These are phyloP conservation scores for Collybiopsis luxurians DNA, from an alignment of 768 basidiomycete species.

Conservation along the genomic window DNA sequence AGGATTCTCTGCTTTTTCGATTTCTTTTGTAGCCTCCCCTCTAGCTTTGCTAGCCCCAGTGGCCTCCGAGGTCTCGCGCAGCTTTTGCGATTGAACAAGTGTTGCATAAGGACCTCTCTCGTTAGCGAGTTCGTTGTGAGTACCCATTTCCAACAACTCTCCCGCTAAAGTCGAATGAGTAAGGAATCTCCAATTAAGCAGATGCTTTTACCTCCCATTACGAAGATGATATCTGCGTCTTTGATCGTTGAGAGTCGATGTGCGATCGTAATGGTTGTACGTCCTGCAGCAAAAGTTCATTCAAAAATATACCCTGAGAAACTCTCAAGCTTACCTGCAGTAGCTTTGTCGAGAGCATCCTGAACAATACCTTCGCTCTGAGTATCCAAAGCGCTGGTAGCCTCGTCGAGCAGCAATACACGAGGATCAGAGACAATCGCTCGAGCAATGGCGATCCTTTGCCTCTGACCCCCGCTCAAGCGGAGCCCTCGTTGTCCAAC, in stretches of 20 bases:
- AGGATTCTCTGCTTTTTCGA: constrained; percentile 62
- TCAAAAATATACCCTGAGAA: constrained; percentile 44
- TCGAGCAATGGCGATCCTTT: constrained; percentile 87
- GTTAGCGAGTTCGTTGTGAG: constrained; percentile 61
- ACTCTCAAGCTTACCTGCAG: constrained; percentile 47
- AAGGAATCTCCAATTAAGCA: too few relatives aligned
- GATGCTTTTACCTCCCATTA: constrained; percentile 64
- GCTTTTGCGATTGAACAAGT: constrained; percentile 50
- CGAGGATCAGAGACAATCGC: constrained; percentile 87
- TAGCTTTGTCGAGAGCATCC: constrained; percentile 85
- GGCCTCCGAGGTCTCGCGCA: constrained; percentile 16
- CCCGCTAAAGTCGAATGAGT: constrained; percentile 41
- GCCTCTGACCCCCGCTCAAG: constrained; percentile 71
- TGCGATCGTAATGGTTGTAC: constrained; percentile 80
- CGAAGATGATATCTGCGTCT: constrained; percentile 79
- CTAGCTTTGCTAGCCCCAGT: constrained; percentile 26
- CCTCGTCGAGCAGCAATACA: constrained; percentile 87
- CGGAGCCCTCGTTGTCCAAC: constrained; percentile 88
- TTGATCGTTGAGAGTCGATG: constrained; percentile 83
- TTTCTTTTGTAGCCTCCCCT: constrained; percentile 42
- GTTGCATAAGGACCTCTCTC: constrained; percentile 69
- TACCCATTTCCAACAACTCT: constrained; percentile 75
- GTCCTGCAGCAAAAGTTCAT: constrained; percentile 55
- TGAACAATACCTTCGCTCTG: constrained; percentile 87
- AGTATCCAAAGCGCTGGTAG: constrained; percentile 86